Evolutionary conservation across 208 protist genomes (phyloP).

Genomic region (Endotrypanum monterogeii): DNA sequence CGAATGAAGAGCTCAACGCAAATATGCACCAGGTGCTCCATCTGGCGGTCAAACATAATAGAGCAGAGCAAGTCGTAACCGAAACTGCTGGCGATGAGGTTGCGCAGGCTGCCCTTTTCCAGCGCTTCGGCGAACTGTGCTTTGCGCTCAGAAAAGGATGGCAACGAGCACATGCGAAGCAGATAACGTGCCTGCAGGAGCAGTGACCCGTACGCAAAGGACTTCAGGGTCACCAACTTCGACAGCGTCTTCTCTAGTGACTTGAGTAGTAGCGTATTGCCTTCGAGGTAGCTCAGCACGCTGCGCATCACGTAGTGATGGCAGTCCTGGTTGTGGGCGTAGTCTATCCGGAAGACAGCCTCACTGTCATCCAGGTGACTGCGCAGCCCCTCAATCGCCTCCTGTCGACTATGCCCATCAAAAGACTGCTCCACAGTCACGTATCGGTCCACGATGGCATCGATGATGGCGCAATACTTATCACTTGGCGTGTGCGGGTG

Average conservation of each 20-base stretch:
- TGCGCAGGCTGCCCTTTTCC: slow-evolving; percentile 47
- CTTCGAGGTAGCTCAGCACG: slow-evolving; percentile 60
- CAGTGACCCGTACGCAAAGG: slow-evolving; percentile 59
- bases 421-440: slow-evolving; percentile 68
- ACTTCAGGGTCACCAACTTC: slow-evolving; percentile 53
- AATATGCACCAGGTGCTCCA: slow-evolving; percentile 66
- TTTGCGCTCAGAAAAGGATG: slow-evolving; percentile 80
- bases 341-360: slow-evolving; percentile 64
- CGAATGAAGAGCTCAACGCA: slow-evolving; percentile 81
- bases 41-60: slow-evolving; percentile 80
- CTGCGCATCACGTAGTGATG: slow-evolving; percentile 69
- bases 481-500: slow-evolving; percentile 52
- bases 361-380: slow-evolving; percentile 36
- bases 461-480: slow-evolving; percentile 59
- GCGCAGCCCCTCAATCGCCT: slow-evolving; percentile 70
- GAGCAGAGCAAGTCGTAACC: slow-evolving; percentile 74
- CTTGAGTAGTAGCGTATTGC: slow-evolving; percentile 65
- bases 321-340: slow-evolving; percentile 75
- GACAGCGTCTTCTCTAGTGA: slow-evolving; percentile 52
- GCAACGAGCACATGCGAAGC: slow-evolving; percentile 66
- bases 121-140: slow-evolving; percentile 55
- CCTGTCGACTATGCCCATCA: slow-evolving; percentile 64
- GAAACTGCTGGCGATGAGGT: slow-evolving; percentile 64
- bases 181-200: slow-evolving; percentile 73
- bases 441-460: slow-evolving; percentile 73